phyloP scores from a whole-genome alignment of 805 yeast species.

The Debaryomyces tyrocola region DNA sequence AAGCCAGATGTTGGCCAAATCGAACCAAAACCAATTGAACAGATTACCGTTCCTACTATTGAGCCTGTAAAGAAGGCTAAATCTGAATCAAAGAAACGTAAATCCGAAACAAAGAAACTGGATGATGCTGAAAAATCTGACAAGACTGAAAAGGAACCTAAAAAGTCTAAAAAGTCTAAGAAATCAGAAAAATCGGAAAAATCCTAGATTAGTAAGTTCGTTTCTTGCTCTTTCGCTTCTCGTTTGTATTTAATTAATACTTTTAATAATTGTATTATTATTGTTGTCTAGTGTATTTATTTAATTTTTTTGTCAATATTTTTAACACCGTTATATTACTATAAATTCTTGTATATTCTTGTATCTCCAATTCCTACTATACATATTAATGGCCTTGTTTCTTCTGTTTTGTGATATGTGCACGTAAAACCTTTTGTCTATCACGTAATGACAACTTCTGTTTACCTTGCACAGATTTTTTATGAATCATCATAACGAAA shows the following conservation, averaged over 20 bases:
- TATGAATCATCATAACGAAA: conserved; percentile 98
- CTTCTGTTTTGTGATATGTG: conserved; percentile 89
- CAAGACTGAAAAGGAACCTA: conserved; percentile 15
- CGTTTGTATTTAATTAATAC: conserved; percentile 2
- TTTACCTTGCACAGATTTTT: conserved; percentile 91
- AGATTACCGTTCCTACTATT: conserved; percentile 6
- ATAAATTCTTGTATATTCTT: neutral
- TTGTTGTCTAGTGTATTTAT: conserved; percentile 1
- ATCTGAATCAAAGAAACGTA: conserved; percentile 38
- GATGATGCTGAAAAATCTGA: conserved; percentile 17
- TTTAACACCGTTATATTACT: neutral
- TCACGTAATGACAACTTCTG: conserved; percentile 87
- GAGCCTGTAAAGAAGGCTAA: conserved; percentile 45
- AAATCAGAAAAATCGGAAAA: conserved; percentile 9
- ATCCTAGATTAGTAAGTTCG: neutral
- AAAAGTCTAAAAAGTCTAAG: conserved; percentile 12
- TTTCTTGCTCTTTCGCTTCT: conserved; percentile 1
- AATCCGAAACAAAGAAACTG: conserved; percentile 11
- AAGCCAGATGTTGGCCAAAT: conserved; percentile 9
- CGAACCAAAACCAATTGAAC: conserved; percentile 5
- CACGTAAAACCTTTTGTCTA: conserved; percentile 80
- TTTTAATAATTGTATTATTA: conserved; percentile 2
- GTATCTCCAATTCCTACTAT: neutral
- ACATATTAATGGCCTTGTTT: conserved; percentile 62
- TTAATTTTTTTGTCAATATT: conserved; percentile 3